Percentiles rank a stretch among this genome's conserved stretches.
Conservation (phyloP, 495 filamentous ascomycete species). For the Aspergillus mulundensis region DNA sequence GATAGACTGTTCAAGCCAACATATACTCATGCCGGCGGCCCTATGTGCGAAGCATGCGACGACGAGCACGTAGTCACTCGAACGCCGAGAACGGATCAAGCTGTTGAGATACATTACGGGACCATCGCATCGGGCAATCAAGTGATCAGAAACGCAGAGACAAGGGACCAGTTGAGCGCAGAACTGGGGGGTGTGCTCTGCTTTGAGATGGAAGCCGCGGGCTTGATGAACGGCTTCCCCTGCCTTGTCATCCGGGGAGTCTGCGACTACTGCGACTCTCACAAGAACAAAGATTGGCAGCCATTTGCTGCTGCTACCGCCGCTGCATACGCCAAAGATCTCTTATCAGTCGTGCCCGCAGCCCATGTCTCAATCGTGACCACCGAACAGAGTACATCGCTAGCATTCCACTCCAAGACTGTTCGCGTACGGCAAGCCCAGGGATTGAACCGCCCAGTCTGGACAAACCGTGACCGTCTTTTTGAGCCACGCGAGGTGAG, state of each 20-base stretch:
- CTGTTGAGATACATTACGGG: constrained; percentile 17
- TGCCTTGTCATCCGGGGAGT: constrained; percentile 24
- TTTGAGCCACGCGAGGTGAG: not conserved
- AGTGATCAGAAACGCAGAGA: constrained; percentile 10
- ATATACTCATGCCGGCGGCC: constrained; percentile 14
- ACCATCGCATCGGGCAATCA: constrained; percentile 20
- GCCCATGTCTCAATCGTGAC: not conserved
- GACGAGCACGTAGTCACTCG: not conserved
- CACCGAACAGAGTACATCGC: not conserved
- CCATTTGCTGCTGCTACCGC: constrained; percentile 17
- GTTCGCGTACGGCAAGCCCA: no score
- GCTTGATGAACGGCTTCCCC: constrained; percentile 10
- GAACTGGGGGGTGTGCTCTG: not conserved
- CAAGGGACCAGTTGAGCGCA: not conserved
- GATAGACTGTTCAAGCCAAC: not conserved
- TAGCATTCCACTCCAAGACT: no score
- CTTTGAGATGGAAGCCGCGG: constrained; percentile 5
- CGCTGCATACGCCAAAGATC: constrained; percentile 18
- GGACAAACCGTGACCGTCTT: no score
- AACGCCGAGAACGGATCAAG: not conserved
- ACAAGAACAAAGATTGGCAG: constrained; percentile 17
- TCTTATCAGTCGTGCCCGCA: constrained; percentile 9
- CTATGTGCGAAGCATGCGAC: constrained; percentile 19
- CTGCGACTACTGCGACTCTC: constrained; percentile 26
- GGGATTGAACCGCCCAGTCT: no score